Evolutionary conservation across 768 basidiomycete species (phyloP), one percentile per base, ranked within the genome.

Genomic region (Amanita pallidorosea): DNA sequence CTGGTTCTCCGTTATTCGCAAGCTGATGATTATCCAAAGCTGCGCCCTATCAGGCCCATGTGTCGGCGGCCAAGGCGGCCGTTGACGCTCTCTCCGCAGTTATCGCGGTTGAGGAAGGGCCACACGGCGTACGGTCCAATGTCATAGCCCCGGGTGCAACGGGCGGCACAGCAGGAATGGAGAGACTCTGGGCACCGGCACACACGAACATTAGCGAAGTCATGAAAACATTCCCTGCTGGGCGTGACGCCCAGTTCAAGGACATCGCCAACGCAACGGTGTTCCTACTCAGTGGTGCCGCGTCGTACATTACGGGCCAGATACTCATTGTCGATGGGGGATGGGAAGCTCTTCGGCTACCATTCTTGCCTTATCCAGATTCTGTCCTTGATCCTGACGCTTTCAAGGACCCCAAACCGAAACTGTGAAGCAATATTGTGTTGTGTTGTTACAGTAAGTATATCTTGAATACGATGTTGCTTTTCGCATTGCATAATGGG

Each of bases 31-130:
- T 29, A 53, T n/a, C 54, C 4, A 48, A 58, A 88, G 89, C 73
- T 9, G 81, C 81, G 7, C 87, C 89, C 0, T 89, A 82, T 64
- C 94, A 97, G 67, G 90, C 80, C 7, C 95, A 97, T 60, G 91
- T 95, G 11, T 90, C 89, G 11, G 89, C 93, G 7, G 94, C 94
- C 20, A 99, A 98, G 65, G 93, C 95, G 0, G 95, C 77, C 15
- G 80, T 98, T 33, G 94, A 99, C 61, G 91, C 93, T 0, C 71
- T 93, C 5, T 89, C 88, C 49, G 74, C 76, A 1, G 92, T 89
- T 2, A 67, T 97, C 23, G 92, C 94, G 2, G 79, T 95, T 11
- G 94, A 98, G 67, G 93, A 95, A 68, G 95, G 94, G 1, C 95
- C 94, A 4, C 77, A 81, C 57, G 95, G 95, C n/a, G 81, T 98